Base-by-base conservation (phyloP, 2,329 filamentous ascomycete species). In the Fusarium albosuccineum region DNA sequence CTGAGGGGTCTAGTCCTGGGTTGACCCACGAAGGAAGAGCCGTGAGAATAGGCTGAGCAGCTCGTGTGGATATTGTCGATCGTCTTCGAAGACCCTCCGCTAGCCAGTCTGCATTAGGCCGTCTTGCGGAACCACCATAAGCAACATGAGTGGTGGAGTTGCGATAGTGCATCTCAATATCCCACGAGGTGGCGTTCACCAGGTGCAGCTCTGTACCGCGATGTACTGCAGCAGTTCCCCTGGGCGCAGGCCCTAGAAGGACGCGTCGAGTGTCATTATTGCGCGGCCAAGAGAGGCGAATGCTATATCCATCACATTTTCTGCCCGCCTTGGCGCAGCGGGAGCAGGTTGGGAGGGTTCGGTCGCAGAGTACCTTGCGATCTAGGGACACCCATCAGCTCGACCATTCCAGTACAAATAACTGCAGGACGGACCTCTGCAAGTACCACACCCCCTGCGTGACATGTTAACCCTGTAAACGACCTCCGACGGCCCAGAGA, bases 311-410 rank as follows among this genome's bases (percentile, higher is more conserved):
- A 1, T 52, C 27, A 16, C 69, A 71, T 3, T 27, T 9, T 2
- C 53, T 57, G 0, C 61, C 57, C 13, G 57, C 2, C 2, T 44
- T 40, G 9, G 40, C 10, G 26, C 69, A 71, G 3, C 64, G 57
- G 7, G 41, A 49, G 6, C 69, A 71, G 14, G 9, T 45, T 0
- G 69, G 69, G 2, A 48, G 40, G 0, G 57, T 10, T 8, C 67
- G 64, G 33, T 71, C 69, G 6, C 69, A 71, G 9, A 57, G 66
- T 0, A 71, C 64, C 10, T 70, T 71, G 7, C 69, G 69, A 1
- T 52, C 69, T 71, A 34, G 3, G 22, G 2, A 6, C 7, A 5
- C 1, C 6, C 4, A 22, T 68, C 11, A 70, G 56, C 16, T 17
- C n/a, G 3, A 7, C 22, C 22, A 5, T n/a, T 9, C 5, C 14